These are phyloP conservation scores for Pseudonectria buxi DNA, from an alignment of 2,329 filamentous ascomycete genomes.

Conservation along the genomic window DNA sequence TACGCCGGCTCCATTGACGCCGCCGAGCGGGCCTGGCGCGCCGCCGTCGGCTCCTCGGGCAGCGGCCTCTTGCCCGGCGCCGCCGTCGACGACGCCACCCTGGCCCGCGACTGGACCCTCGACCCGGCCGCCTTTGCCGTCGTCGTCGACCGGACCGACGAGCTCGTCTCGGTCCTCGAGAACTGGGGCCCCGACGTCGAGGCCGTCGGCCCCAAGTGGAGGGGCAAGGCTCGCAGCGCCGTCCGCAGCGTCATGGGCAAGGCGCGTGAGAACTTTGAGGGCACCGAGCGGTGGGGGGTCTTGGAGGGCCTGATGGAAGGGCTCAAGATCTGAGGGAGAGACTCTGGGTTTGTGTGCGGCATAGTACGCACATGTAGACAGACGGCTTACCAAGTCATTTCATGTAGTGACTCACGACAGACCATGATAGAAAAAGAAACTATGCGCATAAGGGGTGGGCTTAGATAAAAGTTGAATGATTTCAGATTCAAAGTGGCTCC, in stretches of 20 bases:
- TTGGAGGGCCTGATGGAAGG: conserved; percentile 52
- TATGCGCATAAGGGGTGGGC: neutral
- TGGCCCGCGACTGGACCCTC: conserved; percentile 35
- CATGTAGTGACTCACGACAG: neutral
- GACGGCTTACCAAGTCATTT: conserved; percentile 1
- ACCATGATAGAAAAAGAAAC: neutral
- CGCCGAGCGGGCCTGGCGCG: conserved; percentile 85
- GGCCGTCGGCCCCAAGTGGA: conserved; percentile 73
- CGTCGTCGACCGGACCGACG: conserved; percentile 71
- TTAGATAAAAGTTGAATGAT: neutral
- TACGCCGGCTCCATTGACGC: conserved; percentile 70
- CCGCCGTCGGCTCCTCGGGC: conserved; percentile 49
- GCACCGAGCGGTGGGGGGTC: conserved; percentile 57
- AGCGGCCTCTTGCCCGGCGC: conserved; percentile 40
- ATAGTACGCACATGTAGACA: neutral
- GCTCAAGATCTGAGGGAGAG: conserved; percentile 34
- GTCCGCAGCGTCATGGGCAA: conserved; percentile 77
- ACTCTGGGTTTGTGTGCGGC: too few relatives aligned
- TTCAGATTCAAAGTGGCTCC: neutral
- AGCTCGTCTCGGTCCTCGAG: conserved; percentile 76
- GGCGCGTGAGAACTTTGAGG: conserved; percentile 78
- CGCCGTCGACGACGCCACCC: conserved; percentile 11
- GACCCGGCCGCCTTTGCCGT: conserved; percentile 60
- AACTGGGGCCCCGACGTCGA: conserved; percentile 63
- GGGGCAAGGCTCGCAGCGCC: conserved; percentile 79